These are phyloP conservation scores for Podila minutissima DNA, from an alignment of 192 early-diverging fungal genomes.

Conservation along the genomic window DNA sequence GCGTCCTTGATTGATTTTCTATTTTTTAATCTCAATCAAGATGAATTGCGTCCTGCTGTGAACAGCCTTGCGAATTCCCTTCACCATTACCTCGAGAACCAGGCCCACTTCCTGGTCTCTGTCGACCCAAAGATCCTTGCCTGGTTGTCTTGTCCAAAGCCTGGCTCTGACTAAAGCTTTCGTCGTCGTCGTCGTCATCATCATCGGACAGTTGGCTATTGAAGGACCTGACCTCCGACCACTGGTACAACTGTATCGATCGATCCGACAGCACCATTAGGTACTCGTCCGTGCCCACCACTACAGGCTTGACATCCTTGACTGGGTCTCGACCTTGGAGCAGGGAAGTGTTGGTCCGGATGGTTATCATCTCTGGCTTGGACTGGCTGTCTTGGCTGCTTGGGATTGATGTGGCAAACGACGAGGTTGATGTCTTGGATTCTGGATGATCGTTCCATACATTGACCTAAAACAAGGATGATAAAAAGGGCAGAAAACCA, in stretches of 20 bases:
- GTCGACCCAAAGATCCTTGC: too few relatives aligned
- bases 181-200: conserved; percentile 1
- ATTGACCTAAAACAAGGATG: background rate
- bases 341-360: background rate
- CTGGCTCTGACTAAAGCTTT: background rate
- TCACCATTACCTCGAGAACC: too few relatives aligned
- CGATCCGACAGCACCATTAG: conserved; percentile 18
- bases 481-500: background rate
- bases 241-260: conserved; percentile 13
- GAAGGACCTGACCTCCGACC: conserved; percentile 6
- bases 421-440: background rate
- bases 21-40: too few relatives aligned
- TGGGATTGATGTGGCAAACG: background rate
- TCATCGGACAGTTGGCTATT: background rate
- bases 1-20: too few relatives aligned
- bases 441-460: background rate
- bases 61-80: too few relatives aligned
- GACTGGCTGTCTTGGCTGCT: background rate
- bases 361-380: background rate
- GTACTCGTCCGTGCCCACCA: conserved; percentile 20
- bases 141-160: background rate
- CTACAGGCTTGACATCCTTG: conserved; percentile 26
- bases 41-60: too few relatives aligned
- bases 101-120: too few relatives aligned
- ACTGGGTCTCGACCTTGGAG: background rate